phyloP scores from a whole-genome alignment of 176 grass and related monocot genomes.

The Cymbopogon citratus region DNA sequence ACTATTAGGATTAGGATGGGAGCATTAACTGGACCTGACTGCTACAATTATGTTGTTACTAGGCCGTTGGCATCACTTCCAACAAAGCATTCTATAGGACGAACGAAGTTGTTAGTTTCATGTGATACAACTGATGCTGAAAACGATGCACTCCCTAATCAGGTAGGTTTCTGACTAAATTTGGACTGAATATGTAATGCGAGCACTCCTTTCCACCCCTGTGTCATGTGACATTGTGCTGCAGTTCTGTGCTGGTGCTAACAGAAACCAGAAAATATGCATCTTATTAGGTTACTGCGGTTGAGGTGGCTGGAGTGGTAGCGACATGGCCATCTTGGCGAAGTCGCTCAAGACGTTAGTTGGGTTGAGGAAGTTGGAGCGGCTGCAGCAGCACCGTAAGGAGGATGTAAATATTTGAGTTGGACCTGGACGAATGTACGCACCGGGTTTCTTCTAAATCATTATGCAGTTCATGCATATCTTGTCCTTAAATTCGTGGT shows the following conservation, averaged over 20 bases:
- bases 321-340: slow-evolving; percentile 63
- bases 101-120: no score
- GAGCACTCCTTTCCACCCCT: background rate
- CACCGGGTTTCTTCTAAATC: background rate
- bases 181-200: no score
- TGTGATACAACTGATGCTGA: no score
- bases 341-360: slow-evolving; percentile 78
- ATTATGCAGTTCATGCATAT: background rate
- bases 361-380: slow-evolving; percentile 57
- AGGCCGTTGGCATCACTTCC: no score
- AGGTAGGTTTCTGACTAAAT: no score
- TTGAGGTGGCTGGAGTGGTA: background rate
- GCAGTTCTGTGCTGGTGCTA: background rate
- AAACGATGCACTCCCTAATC: no score
- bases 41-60: no score
- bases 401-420: slow-evolving; percentile 31
- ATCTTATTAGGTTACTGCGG: background rate
- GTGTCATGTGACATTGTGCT: background rate
- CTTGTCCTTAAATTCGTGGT: no score
- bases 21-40: no score
- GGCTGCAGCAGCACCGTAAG: slow-evolving; percentile 21
- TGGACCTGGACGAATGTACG: background rate
- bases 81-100: no score
- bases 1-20: no score
- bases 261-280: background rate